Evolutionary conservation across 2,329 filamentous ascomycete species (phyloP).

Genomic region (Trichoderma asperellum): DNA sequence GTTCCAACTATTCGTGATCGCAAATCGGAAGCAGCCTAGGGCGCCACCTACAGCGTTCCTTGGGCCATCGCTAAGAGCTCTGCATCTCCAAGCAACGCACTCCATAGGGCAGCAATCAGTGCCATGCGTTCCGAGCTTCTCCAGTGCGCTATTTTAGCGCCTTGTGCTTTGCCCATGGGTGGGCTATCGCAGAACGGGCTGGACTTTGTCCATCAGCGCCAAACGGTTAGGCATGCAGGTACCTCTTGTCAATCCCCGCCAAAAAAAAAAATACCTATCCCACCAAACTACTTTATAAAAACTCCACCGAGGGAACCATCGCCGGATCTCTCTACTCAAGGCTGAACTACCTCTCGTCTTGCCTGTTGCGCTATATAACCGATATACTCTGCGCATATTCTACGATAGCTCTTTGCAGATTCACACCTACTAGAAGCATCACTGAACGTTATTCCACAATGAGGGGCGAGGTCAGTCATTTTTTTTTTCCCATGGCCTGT

Average conservation of each 20-base stretch:
- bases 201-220: conserved; percentile 10
- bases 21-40: not conserved
- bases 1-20: not conserved
- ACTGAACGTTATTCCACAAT: conserved; percentile 43
- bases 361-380: conserved; percentile 26
- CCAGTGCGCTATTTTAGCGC: conserved; percentile 25
- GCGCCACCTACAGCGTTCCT: not conserved
- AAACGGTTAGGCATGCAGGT: conserved; percentile 15
- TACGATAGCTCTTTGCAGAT: not conserved
- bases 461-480: conserved; percentile 59
- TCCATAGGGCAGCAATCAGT: not conserved
- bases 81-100: not conserved
- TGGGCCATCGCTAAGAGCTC: not conserved
- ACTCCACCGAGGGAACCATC: conserved; percentile 41
- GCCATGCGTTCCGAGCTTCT: not conserved
- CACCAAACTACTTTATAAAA: conserved; percentile 21
- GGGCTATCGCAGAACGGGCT: not conserved
- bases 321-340: conserved; percentile 35
- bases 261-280: conserved; percentile 3
- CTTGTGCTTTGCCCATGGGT: not conserved
- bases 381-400: not conserved
- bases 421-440: not conserved
- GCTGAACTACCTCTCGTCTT: conserved; percentile 36
- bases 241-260: conserved; percentile 16
- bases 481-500: not conserved